Conservation (phyloP, 257 asterid species). For the Thymus mandschuricus region DNA sequence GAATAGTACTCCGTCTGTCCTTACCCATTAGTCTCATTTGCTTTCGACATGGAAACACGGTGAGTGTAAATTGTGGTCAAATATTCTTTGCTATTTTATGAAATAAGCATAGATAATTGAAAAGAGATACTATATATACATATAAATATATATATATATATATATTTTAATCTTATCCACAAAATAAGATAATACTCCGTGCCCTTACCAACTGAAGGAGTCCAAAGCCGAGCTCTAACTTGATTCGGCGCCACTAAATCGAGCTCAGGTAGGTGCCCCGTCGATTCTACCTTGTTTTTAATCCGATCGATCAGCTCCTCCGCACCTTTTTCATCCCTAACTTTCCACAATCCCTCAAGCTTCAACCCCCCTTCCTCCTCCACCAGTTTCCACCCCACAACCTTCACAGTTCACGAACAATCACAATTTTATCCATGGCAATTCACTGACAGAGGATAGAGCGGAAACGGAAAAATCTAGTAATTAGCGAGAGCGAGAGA, state of each 20-base stretch:
- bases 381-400: slow-evolving; percentile 82
- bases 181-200: background rate
- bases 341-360: slow-evolving; percentile 78
- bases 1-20: too few species aligned
- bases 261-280: slow-evolving; percentile 66
- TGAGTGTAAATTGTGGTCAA: too few species aligned
- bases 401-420: slow-evolving; percentile 28
- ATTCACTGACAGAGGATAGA: background rate
- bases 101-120: too few species aligned
- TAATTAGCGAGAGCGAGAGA: background rate
- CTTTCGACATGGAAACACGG: background rate
- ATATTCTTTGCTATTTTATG: too few species aligned
- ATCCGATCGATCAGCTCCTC: slow-evolving; percentile 74
- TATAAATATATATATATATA: too few species aligned
- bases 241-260: slow-evolving; percentile 65
- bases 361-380: slow-evolving; percentile 54
- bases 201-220: slow-evolving; percentile 61
- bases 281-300: slow-evolving; percentile 46
- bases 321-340: slow-evolving; percentile 67
- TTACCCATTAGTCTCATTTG: background rate
- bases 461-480: background rate
- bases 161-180: background rate
- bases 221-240: slow-evolving; percentile 71
- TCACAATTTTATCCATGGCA: background rate
- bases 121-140: too few species aligned